Conservation (phyloP, 2,329 filamentous ascomycete genomes). For the Pezizomycotina sp. region DNA sequence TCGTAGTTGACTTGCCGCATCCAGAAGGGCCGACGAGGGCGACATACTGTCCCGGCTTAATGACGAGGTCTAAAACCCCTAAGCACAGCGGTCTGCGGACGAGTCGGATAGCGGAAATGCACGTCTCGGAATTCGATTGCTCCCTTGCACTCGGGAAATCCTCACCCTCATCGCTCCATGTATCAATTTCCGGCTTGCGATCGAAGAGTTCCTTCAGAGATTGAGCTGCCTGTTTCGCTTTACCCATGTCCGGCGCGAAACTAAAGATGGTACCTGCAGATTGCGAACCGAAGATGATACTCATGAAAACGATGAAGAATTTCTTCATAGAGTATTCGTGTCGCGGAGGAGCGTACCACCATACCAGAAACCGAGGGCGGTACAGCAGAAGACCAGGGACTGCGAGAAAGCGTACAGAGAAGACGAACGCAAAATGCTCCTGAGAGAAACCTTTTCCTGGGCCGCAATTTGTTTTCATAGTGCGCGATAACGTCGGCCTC, state of each 20-base stretch:
- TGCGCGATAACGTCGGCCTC: conserved; percentile 61
- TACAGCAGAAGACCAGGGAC: conserved; percentile 64
- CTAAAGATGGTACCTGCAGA: conserved; percentile 80
- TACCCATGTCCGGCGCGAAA: conserved; percentile 83
- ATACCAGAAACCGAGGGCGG: conserved; percentile 87
- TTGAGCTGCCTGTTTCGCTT: conserved; percentile 68
- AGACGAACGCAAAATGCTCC: conserved; percentile 60
- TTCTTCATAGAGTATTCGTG: conserved; percentile 47
- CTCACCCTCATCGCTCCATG: conserved; percentile 57
- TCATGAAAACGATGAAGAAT: conserved; percentile 81
- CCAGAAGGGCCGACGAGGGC: conserved; percentile 88
- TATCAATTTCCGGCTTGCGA: conserved; percentile 62
- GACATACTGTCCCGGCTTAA: conserved; percentile 65
- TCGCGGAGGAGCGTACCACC: conserved; percentile 57
- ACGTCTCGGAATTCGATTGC: conserved; percentile 79
- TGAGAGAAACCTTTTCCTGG: conserved; percentile 52
- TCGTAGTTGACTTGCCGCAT: conserved; percentile 87
- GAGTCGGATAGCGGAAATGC: conserved; percentile 84
- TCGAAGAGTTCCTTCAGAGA: conserved; percentile 75
- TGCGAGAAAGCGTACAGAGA: conserved; percentile 70
- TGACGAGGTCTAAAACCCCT: conserved; percentile 60
- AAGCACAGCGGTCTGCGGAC: conserved; percentile 80
- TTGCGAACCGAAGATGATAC: conserved; percentile 81
- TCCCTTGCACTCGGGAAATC: conserved; percentile 48
- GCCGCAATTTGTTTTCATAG: conserved; percentile 49